Base-by-base conservation (phyloP, 1,284 basidiomycete species). In the Heterobasidion irregulare region DNA sequence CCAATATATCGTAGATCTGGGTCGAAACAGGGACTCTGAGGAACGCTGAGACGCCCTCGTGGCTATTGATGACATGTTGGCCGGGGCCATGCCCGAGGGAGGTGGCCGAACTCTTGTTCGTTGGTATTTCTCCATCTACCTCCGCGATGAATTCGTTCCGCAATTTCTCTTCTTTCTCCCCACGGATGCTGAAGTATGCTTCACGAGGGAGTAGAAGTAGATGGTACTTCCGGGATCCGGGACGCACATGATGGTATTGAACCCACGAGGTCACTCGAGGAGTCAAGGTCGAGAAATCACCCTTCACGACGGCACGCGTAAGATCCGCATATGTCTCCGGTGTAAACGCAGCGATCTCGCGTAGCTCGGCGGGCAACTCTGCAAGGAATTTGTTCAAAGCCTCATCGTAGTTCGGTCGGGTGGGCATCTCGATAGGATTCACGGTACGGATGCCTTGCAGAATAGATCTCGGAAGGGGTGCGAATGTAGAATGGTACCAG, bases 1-100 rank as follows among this genome's bases (percentile, higher is more conserved):
- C 81, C 45, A 87, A 68, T 56, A 84, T 74, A 63, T 87, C 84
- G 58, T 83, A 87, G 58, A 87, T 77, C 63, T 87, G 85, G 32
- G 75, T 70, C 55, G 78, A 78, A 47, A 86, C 83, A 8, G 84
- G 84, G 50, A 87, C 67, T 55, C 82, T 75, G 59, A 86, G 80
- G 63, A 83, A 87, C 19, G 72, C 74, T 49, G 65, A 70, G 15
- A 67, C 64, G 59, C 75, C 73, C 53, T 78, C 69, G 60, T 57
- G 54, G 46, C 58, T 68, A 65, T 57, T 62, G 32, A 57, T 49
- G 38, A 26, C 47, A 56, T 52, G 62, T n/a, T 65, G 64, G 41
- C 58, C 46, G 9, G 46, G 16, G 16, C 46, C 46, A 47, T 16
- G 16, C 12, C 46, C 46, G 26, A 12, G 9, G 16, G 46, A 65